Evolutionary conservation across 202 grass and related monocot species (phyloP).

Genomic region (Setaria viridis): DNA sequence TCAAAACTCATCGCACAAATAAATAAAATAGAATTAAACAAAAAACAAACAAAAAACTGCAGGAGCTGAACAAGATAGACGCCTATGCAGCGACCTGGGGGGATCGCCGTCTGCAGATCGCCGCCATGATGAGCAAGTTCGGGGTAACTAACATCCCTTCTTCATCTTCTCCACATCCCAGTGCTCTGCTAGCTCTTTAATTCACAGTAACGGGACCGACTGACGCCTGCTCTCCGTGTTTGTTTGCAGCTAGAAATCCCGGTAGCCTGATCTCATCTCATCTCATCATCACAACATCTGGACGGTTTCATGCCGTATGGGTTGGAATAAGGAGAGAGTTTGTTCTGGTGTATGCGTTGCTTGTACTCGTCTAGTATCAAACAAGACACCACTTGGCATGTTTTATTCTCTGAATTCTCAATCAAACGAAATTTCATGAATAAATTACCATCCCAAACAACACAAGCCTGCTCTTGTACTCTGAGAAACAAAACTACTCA

Average conservation of each 20-base stretch:
- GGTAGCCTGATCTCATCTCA: not conserved
- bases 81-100: slow-evolving; percentile 47
- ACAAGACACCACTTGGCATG: not conserved
- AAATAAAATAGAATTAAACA: not conserved
- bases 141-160: slow-evolving; percentile 22
- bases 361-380: not conserved
- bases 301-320: no score
- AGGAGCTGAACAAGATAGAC: slow-evolving; percentile 74
- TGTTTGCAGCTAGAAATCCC: slow-evolving; percentile 9
- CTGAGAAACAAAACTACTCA: no score
- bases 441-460: not conserved
- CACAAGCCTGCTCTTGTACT: no score
- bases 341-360: not conserved
- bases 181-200: not conserved
- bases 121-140: slow-evolving; percentile 23
- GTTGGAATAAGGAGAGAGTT: no score
- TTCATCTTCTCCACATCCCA: not conserved
- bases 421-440: slow-evolving; percentile 6
- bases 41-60: not conserved
- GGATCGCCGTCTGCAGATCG: slow-evolving; percentile 56
- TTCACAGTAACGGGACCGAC: not conserved
- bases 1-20: not conserved
- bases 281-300: no score
- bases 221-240: not conserved
- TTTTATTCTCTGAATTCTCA: not conserved